Conservation (phyloP, 2,329 filamentous ascomycete genomes). For the Trichoderma atrobrunneum region DNA sequence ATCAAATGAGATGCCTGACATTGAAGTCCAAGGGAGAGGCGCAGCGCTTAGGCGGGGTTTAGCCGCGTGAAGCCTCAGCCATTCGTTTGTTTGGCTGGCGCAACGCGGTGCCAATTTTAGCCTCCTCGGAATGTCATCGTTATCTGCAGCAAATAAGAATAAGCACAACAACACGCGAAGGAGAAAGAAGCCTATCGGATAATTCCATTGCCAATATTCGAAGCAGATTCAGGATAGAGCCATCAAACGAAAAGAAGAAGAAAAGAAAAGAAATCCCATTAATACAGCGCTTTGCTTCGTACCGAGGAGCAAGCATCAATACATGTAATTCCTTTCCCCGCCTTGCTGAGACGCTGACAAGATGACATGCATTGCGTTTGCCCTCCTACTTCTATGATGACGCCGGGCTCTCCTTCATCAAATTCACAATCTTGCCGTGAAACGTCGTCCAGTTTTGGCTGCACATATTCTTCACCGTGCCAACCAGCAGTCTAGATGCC, state of each 20-base stretch:
- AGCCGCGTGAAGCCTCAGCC: slow-evolving; percentile 8
- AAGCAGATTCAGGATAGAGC: neutral
- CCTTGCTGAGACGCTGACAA: neutral
- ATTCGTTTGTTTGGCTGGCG: neutral
- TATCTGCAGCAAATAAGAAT: neutral
- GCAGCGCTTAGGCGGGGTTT: slow-evolving; percentile 15
- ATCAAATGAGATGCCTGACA: neutral
- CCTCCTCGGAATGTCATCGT: neutral
- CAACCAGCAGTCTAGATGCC: slow-evolving; percentile 49
- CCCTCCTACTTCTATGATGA: neutral
- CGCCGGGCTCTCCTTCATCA: slow-evolving; percentile 8
- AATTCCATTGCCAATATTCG: neutral
- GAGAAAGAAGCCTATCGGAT: neutral
- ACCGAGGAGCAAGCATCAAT: neutral
- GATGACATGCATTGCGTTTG: neutral
- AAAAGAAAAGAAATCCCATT: neutral
- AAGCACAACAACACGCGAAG: neutral
- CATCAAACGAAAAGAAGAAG: neutral
- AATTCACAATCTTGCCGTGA: slow-evolving; percentile 36
- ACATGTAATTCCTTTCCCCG: neutral
- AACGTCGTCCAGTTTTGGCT: slow-evolving; percentile 50
- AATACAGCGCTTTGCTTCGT: neutral
- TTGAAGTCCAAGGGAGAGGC: neutral
- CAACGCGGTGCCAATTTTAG: neutral
- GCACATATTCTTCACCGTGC: slow-evolving; percentile 49